A percentile compares a stretch with the other conserved stretches of the same genome.
Conservation (phyloP, 768 basidiomycete genomes). For the Trametes meyenii region DNA sequence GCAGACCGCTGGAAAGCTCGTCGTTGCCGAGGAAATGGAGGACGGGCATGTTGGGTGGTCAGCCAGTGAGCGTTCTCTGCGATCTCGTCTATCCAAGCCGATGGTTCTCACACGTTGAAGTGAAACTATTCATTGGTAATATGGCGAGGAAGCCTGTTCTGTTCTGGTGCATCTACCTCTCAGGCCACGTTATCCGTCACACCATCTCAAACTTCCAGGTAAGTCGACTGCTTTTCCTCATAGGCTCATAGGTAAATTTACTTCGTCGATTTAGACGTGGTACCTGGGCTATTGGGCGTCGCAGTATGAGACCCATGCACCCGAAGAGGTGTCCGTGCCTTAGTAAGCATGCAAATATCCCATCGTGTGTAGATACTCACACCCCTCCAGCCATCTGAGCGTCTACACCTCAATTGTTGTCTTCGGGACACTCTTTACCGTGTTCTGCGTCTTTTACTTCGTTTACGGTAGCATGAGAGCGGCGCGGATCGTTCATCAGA, state of each 20-base stretch:
- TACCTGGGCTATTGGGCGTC: constrained; percentile 41
- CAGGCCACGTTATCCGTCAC: not conserved
- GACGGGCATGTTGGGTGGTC: constrained; percentile 58
- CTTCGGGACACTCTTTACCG: not conserved
- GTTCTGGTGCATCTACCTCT: constrained; percentile 8
- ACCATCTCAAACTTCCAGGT: constrained; percentile 7
- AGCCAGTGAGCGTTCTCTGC: constrained; percentile 32
- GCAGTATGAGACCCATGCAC: constrained; percentile 26
- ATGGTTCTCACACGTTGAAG: constrained; percentile 8
- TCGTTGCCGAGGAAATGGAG: constrained; percentile 65
- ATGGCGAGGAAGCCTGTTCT: not conserved
- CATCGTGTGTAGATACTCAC: not conserved
- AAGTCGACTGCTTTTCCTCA: not conserved
- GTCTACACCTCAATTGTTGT: constrained; percentile 44
- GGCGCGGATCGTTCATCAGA: constrained; percentile 53
- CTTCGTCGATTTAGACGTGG: constrained; percentile 38
- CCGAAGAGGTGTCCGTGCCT: constrained; percentile 18
- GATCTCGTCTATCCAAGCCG: not conserved
- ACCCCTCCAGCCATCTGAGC: constrained; percentile 47
- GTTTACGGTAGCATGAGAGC: constrained; percentile 53
- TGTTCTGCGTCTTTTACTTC: constrained; percentile 35
- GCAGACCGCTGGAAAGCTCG: constrained; percentile 53
- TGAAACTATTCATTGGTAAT: constrained; percentile 6
- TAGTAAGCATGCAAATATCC: constrained; percentile 18
- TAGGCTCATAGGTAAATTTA: not conserved